Conservation (phyloP, 2,329 filamentous ascomycete species). For the Fusarium illudens region DNA sequence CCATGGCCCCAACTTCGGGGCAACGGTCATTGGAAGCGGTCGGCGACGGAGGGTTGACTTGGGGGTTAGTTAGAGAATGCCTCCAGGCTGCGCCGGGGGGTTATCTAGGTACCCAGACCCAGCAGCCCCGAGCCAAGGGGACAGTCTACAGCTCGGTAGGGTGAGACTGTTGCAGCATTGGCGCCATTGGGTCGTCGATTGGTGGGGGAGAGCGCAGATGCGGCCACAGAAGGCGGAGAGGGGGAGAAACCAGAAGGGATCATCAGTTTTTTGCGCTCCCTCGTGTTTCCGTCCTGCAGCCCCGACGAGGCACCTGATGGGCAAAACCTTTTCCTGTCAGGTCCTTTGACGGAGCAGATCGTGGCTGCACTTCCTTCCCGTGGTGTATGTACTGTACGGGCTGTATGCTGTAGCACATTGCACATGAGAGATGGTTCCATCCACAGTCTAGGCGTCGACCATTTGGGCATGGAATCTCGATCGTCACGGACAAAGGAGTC, state of each 20-base stretch:
- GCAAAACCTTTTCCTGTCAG: constrained; percentile 18
- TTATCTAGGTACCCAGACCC: not conserved
- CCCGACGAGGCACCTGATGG: constrained; percentile 25
- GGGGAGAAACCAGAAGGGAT: constrained; percentile 32
- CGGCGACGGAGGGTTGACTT: not conserved
- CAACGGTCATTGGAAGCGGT: constrained; percentile 4
- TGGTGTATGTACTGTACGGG: not conserved
- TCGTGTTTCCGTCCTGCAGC: constrained; percentile 29
- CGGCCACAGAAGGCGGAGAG: constrained; percentile 23
- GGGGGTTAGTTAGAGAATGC: constrained; percentile 16
- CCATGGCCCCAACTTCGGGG: constrained; percentile 4
- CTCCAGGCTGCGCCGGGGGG: constrained; percentile 1
- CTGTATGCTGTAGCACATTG: not conserved
- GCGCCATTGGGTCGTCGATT: constrained; percentile 25
- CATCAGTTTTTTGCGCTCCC: constrained; percentile 34
- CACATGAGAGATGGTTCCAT: not conserved
- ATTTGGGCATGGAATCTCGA: constrained; percentile 25
- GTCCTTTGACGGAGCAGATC: not conserved
- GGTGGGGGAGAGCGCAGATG: constrained; percentile 20
- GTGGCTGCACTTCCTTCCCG: not conserved
- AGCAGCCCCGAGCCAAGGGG: too few relatives aligned
- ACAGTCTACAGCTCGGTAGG: constrained; percentile 4
- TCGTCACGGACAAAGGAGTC: constrained; percentile 15
- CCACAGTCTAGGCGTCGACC: not conserved
- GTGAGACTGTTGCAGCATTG: constrained; percentile 26